Evolutionary conservation across 2,329 filamentous ascomycete genomes (phyloP).

Genomic region (Beauveria australis): DNA sequence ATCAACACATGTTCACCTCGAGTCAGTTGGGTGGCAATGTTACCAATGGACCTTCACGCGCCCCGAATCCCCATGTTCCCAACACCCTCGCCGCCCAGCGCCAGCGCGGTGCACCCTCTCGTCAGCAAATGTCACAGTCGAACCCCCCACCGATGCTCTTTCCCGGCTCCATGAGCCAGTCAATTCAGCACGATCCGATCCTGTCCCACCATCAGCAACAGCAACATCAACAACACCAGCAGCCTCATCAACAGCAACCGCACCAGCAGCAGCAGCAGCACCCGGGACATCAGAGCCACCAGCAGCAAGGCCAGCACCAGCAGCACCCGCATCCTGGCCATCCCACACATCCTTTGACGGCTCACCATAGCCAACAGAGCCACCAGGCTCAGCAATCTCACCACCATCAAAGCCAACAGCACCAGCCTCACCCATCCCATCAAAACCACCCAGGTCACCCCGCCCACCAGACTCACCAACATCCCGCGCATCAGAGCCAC

Average conservation of each 20-base stretch:
- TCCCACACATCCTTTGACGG: constrained; percentile 7
- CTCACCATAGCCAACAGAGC: constrained; percentile 16
- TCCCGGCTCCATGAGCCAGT: constrained; percentile 30
- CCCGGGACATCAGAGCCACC: constrained; percentile 18
- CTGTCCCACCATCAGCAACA: constrained; percentile 35
- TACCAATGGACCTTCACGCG: constrained; percentile 37
- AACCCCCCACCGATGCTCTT: constrained; percentile 30
- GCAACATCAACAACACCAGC: constrained; percentile 20
- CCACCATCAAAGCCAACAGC: constrained; percentile 15
- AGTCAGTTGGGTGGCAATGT: constrained; percentile 40
- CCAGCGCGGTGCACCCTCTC: constrained; percentile 35
- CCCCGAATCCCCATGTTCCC: constrained; percentile 37
- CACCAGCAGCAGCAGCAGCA: constrained; percentile 16
- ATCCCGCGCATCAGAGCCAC: constrained; percentile 19
- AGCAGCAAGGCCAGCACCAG: constrained; percentile 22
- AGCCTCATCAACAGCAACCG: constrained; percentile 17
- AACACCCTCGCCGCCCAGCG: constrained; percentile 36
- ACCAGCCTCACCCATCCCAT: constrained; percentile 17
- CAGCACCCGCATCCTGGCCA: constrained; percentile 18
- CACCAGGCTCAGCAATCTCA: constrained; percentile 16
- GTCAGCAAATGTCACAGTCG: constrained; percentile 35
- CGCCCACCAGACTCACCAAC: constrained; percentile 18
- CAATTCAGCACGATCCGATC: constrained; percentile 34
- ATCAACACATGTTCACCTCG: constrained; percentile 45
- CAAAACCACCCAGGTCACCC: constrained; percentile 7